Percentiles rank a stretch among this genome's conserved stretches.
Conservation (phyloP, 192 early-diverging fungal species). For the Linnemannia elongata region DNA sequence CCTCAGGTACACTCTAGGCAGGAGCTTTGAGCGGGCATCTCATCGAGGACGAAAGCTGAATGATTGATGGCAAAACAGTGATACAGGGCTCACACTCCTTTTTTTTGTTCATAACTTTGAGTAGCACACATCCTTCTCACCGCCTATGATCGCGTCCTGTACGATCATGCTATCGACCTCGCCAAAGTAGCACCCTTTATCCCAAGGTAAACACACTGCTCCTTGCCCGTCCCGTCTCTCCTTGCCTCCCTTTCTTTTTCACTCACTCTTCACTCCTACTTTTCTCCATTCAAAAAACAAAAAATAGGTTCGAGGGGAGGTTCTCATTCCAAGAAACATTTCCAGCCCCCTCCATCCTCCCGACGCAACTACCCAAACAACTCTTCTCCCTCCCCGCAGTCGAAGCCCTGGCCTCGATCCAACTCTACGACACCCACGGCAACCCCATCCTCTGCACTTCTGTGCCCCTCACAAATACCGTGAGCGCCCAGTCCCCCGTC, state of each 20-base stretch:
- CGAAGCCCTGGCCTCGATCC: constrained; percentile 36
- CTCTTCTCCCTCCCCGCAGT: constrained; percentile 44
- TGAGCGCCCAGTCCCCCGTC: constrained; percentile 35
- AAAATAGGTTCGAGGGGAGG: constrained; percentile 24
- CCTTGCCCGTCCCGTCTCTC: no score
- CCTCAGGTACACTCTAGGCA: constrained; percentile 15
- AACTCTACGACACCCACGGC: constrained; percentile 32
- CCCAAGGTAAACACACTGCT: constrained; percentile 19
- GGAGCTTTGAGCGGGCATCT: no score
- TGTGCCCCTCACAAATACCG: constrained; percentile 32
- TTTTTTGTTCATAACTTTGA: neutral
- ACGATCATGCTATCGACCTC: constrained; percentile 30
- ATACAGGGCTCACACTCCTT: no score
- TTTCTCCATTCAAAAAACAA: neutral
- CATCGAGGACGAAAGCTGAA: no score
- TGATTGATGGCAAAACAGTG: no score
- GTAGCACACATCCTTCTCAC: constrained; percentile 33
- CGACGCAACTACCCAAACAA: constrained; percentile 34
- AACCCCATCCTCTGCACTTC: constrained; percentile 33
- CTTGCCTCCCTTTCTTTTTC: neutral
- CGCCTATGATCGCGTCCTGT: constrained; percentile 45
- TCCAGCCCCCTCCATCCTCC: constrained; percentile 24
- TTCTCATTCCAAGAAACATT: constrained; percentile 46
- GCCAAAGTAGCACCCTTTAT: constrained; percentile 7
- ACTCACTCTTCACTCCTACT: neutral